Percentiles rank a stretch among this genome's conserved stretches.
phyloP scores from a whole-genome alignment of 1,284 basidiomycete species.

The Trichosporon sp. region DNA sequence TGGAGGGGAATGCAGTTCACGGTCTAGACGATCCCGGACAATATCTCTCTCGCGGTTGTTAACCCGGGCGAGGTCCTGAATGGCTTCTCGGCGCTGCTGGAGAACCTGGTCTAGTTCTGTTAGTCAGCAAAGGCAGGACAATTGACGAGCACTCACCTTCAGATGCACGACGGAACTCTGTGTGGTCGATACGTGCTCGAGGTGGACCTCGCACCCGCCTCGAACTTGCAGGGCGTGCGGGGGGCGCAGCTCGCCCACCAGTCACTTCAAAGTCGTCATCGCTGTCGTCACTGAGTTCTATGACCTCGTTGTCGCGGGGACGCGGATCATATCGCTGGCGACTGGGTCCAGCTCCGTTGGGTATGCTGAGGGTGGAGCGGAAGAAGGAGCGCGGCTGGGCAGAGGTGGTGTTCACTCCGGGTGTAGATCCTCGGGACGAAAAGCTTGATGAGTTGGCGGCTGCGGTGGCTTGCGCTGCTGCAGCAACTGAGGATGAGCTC shows the following conservation, averaged over 20 bases:
- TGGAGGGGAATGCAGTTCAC: constrained; percentile 14
- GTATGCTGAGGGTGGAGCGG: neutral
- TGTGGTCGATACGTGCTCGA: neutral
- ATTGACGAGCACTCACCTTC: neutral
- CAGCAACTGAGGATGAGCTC: neutral
- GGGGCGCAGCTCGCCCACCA: neutral
- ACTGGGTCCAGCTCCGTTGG: neutral
- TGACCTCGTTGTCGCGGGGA: neutral
- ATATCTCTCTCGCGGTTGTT: neutral
- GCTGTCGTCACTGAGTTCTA: constrained; percentile 1
- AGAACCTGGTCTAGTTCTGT: neutral
- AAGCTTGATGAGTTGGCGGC: neutral
- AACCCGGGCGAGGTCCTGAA: neutral
- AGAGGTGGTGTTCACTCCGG: neutral
- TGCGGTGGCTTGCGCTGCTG: neutral
- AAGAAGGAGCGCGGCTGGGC: neutral
- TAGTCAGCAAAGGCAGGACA: neutral
- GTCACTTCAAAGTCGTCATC: neutral
- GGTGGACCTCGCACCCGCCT: neutral
- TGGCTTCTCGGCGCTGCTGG: neutral
- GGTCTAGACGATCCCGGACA: neutral
- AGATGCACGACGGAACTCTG: neutral
- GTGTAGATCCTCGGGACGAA: neutral
- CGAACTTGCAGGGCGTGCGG: neutral
- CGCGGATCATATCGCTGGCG: neutral